These are phyloP conservation scores for Boletus speciosus DNA, from an alignment of 768 basidiomycete species.

Conservation along the genomic window DNA sequence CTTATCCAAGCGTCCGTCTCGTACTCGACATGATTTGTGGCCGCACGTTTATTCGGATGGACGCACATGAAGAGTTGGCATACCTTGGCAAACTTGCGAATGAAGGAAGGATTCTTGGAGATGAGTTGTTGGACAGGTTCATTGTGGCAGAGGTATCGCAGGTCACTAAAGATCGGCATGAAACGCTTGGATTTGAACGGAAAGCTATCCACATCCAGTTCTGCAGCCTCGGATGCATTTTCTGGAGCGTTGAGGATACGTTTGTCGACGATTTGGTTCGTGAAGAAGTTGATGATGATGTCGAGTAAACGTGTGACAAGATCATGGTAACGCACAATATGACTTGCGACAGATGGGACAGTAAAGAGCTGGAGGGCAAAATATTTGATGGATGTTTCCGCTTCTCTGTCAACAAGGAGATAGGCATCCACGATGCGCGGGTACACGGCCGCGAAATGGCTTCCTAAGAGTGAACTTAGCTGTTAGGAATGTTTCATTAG, in stretches of 20 bases:
- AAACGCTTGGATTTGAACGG: conserved; percentile 95
- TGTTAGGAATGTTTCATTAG: background rate
- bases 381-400: conserved; percentile 92
- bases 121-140: conserved; percentile 77
- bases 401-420: conserved; percentile 88
- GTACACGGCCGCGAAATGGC: conserved; percentile 83
- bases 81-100: conserved; percentile 68
- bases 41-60: conserved; percentile 85
- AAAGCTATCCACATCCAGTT: conserved; percentile 76
- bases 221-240: conserved; percentile 21
- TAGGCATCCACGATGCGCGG: conserved; percentile 86
- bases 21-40: conserved; percentile 85
- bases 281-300: conserved; percentile 90
- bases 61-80: conserved; percentile 92
- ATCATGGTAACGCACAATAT: conserved; percentile 70
- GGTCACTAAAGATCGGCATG: conserved; percentile 90
- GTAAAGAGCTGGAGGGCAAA: conserved; percentile 93
- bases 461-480: conserved; percentile 45
- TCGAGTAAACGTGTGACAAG: conserved; percentile 74
- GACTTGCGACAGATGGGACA: conserved; percentile 77
- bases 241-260: conserved; percentile 44
- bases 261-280: conserved; percentile 79
- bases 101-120: conserved; percentile 60
- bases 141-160: conserved; percentile 82
- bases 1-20: conserved; percentile 97